Evolutionary conservation across 192 early-diverging fungal species (phyloP).

Genomic region (Globomyces pollinis-pini): DNA sequence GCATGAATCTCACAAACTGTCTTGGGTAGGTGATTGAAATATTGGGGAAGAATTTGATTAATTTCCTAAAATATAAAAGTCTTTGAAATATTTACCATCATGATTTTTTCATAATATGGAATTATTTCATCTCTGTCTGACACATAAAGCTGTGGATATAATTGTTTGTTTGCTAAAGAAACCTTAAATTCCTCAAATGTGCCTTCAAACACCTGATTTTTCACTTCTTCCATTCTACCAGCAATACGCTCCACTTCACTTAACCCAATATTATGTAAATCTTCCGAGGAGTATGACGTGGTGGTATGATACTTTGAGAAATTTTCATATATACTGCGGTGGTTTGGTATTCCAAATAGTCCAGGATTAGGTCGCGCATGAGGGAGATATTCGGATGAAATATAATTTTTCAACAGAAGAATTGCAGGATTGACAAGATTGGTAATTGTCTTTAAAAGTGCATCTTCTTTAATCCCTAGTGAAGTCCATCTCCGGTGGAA

Average conservation of each 20-base stretch:
- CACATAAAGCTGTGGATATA: constrained; percentile 24
- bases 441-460: neutral
- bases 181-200: constrained; percentile 25
- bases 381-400: neutral
- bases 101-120: neutral
- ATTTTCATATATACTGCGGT: constrained; percentile 12
- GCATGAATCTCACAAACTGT: neutral
- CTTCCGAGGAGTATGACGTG: constrained; percentile 17
- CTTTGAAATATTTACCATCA: too few relatives aligned
- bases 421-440: neutral
- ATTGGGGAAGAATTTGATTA: neutral
- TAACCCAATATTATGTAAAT: constrained; percentile 33
- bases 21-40: neutral
- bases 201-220: constrained; percentile 20
- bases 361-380: neutral
- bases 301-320: constrained; percentile 22
- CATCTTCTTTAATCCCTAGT: neutral
- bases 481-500: too few relatives aligned
- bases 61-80: neutral
- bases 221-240: constrained; percentile 22
- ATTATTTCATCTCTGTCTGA: constrained; percentile 14
- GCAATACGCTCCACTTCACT: constrained; percentile 30
- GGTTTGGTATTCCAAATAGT: neutral
- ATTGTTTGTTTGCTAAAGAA: constrained; percentile 21
- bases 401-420: neutral